Evolutionary conservation across 164 flowering plant genomes (phyloP).

Genomic region (Umbellularia californica): DNA sequence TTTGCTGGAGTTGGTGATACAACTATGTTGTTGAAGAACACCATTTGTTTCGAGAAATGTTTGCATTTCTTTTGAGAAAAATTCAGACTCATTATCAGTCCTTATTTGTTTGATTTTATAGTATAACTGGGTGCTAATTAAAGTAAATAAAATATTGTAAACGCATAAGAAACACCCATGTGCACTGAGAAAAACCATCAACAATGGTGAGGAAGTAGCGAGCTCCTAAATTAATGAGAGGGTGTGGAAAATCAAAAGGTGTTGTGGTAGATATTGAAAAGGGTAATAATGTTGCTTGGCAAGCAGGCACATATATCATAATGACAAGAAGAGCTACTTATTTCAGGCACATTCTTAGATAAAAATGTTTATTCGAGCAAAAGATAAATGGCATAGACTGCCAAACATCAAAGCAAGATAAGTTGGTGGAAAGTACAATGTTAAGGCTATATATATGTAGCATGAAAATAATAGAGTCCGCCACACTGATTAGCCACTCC

Average conservation of each 20-base stretch:
- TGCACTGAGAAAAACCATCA: conserved; percentile 6
- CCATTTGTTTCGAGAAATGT: not conserved
- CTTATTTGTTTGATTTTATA: not conserved
- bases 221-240: not conserved
- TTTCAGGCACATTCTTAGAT: not conserved
- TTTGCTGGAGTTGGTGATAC: conserved; percentile 1
- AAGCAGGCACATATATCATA: not conserved
- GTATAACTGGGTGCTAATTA: not conserved
- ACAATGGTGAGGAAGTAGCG: conserved; percentile 8
- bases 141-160: not conserved
- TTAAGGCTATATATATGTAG: no score
- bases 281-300: not conserved
- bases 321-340: not conserved
- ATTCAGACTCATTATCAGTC: not conserved
- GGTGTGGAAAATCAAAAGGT: not conserved
- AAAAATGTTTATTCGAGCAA: no score
- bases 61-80: not conserved
- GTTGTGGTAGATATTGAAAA: not conserved
- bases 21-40: not conserved
- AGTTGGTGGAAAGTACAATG: no score
- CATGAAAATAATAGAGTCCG: not conserved
- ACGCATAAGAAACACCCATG: not conserved
- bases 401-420: not conserved
- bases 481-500: not conserved
- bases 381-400: not conserved